These are phyloP conservation scores for Suhomyces wounanorum DNA, from an alignment of 1,139 yeast species.

Conservation along the genomic window DNA sequence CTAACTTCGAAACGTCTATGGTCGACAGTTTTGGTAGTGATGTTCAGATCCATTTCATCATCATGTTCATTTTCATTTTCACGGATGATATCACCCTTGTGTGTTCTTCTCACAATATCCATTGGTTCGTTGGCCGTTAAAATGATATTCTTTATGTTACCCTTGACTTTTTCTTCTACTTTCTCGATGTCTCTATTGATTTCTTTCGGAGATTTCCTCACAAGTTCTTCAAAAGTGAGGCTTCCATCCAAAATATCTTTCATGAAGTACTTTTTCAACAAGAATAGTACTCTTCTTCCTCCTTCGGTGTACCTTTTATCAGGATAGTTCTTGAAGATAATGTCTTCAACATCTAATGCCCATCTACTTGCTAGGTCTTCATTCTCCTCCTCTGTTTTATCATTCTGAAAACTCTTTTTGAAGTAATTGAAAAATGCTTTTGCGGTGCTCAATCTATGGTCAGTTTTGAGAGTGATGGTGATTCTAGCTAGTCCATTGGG, in stretches of 20 bases:
- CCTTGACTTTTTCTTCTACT: conserved; percentile 69
- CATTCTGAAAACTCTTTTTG: conserved; percentile 45
- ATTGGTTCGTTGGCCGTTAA: conserved; percentile 19
- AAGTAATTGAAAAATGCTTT: conserved; percentile 42
- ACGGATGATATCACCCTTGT: conserved; percentile 76
- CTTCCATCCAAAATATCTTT: conserved; percentile 50
- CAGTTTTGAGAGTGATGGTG: conserved; percentile 27
- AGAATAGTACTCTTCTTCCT: conserved; percentile 43
- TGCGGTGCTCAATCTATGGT: conserved; percentile 38
- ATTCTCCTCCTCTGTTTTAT: conserved; percentile 30
- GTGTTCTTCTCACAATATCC: conserved; percentile 65
- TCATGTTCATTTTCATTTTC: conserved; percentile 30
- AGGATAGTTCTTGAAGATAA: conserved; percentile 30
- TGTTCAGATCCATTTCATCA: conserved; percentile 31
- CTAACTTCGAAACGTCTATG: conserved; percentile 39
- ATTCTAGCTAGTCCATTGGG: conserved; percentile 14
- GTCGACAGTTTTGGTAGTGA: conserved; percentile 45
- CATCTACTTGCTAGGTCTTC: conserved; percentile 36
- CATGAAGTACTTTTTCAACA: conserved; percentile 42
- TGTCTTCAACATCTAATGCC: conserved; percentile 46
- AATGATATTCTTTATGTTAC: conserved; percentile 22
- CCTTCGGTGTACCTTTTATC: conserved; percentile 42
- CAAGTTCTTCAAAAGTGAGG: conserved; percentile 52
- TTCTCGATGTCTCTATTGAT: conserved; percentile 71
- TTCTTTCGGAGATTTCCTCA: conserved; percentile 61